Evolutionary conservation across 208 protist genomes (phyloP).

Genomic region (Leishmania martiniquensis): DNA sequence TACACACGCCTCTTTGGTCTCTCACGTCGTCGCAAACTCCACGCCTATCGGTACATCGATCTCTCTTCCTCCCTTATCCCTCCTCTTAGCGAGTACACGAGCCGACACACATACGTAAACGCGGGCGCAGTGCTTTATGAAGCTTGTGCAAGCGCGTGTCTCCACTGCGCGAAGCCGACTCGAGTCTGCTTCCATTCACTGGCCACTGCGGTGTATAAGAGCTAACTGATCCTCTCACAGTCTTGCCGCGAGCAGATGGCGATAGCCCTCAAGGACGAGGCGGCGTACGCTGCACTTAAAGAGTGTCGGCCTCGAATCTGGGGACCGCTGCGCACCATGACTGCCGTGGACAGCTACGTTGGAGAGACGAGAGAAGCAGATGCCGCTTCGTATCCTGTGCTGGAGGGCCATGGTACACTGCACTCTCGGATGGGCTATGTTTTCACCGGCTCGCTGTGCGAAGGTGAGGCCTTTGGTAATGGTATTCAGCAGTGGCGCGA

Average conservation of each 20-base stretch:
- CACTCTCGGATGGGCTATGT: slow-evolving; percentile 65
- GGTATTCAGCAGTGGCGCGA: slow-evolving; percentile 60
- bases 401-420: slow-evolving; percentile 50
- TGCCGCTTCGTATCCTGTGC: slow-evolving; percentile 12
- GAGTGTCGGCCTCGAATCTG: slow-evolving; percentile 10
- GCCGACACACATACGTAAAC: background rate
- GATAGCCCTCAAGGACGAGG: slow-evolving; percentile 13
- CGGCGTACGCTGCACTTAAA: slow-evolving; percentile 42
- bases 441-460: slow-evolving; percentile 53
- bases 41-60: background rate
- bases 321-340: slow-evolving; percentile 40
- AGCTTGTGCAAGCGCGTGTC: background rate
- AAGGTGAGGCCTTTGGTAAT: slow-evolving; percentile 54
- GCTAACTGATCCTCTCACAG: background rate
- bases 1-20: background rate
- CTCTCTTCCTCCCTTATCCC: background rate
- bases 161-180: background rate
- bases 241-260: slow-evolving; percentile 9
- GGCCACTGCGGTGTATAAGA: background rate
- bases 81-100: background rate
- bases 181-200: background rate
- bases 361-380: slow-evolving; percentile 22
- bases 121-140: background rate
- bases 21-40: background rate
- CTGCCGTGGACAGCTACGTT: slow-evolving; percentile 25